These are phyloP conservation scores for Talaromyces sp. DNA, from an alignment of 2,329 filamentous ascomycete species.

Conservation along the genomic window DNA sequence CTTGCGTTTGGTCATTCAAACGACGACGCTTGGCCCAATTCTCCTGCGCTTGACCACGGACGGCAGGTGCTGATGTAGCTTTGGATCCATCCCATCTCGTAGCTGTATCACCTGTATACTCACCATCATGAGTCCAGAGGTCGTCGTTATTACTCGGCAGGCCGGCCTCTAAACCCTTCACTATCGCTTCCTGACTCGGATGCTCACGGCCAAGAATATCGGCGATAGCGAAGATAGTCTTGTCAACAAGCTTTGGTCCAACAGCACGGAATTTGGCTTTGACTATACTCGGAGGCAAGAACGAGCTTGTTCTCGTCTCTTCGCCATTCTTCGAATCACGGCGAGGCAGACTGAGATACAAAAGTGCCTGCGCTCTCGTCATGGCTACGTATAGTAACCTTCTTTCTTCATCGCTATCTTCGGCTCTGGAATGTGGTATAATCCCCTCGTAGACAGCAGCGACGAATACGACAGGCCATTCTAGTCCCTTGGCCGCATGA, in stretches of 20 bases:
- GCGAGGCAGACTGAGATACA: slow-evolving; percentile 80
- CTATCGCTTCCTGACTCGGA: slow-evolving; percentile 56
- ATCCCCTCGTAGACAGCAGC: slow-evolving; percentile 85
- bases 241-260: slow-evolving; percentile 67
- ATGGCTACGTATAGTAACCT: slow-evolving; percentile 92
- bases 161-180: slow-evolving; percentile 39
- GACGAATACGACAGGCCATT: slow-evolving; percentile 95
- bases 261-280: slow-evolving; percentile 54
- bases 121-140: slow-evolving; percentile 63
- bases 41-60: slow-evolving; percentile 17
- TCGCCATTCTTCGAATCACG: slow-evolving; percentile 60
- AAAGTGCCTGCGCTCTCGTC: slow-evolving; percentile 81
- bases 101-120: slow-evolving; percentile 38
- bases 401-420: slow-evolving; percentile 83
- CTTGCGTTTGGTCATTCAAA: slow-evolving; percentile 24
- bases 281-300: slow-evolving; percentile 59
- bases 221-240: slow-evolving; percentile 63
- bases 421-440: slow-evolving; percentile 82
- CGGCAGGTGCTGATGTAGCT: slow-evolving; percentile 18
- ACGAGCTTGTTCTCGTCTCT: slow-evolving; percentile 66
- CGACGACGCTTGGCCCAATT: slow-evolving; percentile 30
- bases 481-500: slow-evolving; percentile 89
- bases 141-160: slow-evolving; percentile 64
- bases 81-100: slow-evolving; percentile 37
- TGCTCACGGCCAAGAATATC: slow-evolving; percentile 65